Evolutionary conservation across 2,329 filamentous ascomycete species (phyloP), one percentile per base, ranked within the genome.

Genomic region (Ascochyta fabae): DNA sequence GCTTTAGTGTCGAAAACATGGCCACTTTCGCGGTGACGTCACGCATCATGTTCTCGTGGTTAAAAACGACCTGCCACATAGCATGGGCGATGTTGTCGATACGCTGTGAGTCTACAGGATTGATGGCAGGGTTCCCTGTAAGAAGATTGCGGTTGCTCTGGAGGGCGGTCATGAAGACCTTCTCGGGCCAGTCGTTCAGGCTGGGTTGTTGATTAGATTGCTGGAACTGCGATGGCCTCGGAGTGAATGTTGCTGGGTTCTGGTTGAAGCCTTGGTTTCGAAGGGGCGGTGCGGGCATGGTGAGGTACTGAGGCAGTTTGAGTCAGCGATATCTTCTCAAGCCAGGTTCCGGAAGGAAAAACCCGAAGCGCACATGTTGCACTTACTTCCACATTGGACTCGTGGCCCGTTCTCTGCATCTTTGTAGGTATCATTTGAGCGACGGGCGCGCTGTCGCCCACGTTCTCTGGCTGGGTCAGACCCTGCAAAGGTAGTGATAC

Each of bases 11-110:
- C 0, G 52, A 31, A 23, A 56, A 59, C 44, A 64, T 56, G 33
- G 61, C 43, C 15, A 24, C 44, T 31, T 61, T 33, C 19, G 40
- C 31, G 9, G 48, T 59, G 6, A 56, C 42, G 19, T 49, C 26
- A 0, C 49, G 45, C 10, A 64, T 44, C 13, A 58, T 39, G 8
- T 12, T 10, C 1, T 27, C 42, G 9, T 59, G 13, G 0, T 9
- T 33, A 41, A 67, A 56, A 3, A 56, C 56, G 3, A 50, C 7
- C 2, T 66, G 38, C 65, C 63, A 68, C 49, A 66, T 58, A 0
- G 34, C 33, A 40, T 67, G 51, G 0, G 64, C 33, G 12, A 61
- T 51, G 12, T 4, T 16, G 41, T 64, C 52, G 42, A 66, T 26
- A 10, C 29, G 36, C 9, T 6, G 29, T 2, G 53, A 50, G 3